Percentiles rank a stretch among this genome's conserved stretches.
Conservation (phyloP, 306 rosid species). For the Cucumis sativus region Cucumber_9930_V3 NC_026657.2:29601501-29602000, state of each 20-base stretch:
- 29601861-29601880: constrained; percentile 8
- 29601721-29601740: constrained; percentile 42
- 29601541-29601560: constrained; percentile 29
- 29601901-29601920: constrained; percentile 33
- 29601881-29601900: constrained; percentile 38
- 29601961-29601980: constrained; percentile 36
- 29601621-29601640: constrained; percentile 60
- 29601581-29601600: constrained; percentile 11
- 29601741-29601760: constrained; percentile 38
- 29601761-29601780: constrained; percentile 49
- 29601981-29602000: constrained; percentile 28
- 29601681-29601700: constrained; percentile 64
- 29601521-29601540: constrained; percentile 12
- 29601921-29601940: constrained; percentile 35
- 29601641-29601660: constrained; percentile 56
- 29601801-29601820: constrained; percentile 48
- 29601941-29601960: constrained; percentile 30
- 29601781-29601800: constrained; percentile 48
- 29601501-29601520: constrained; percentile 34
- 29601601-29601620: constrained; percentile 45
- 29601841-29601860: constrained; percentile 37
- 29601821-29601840: constrained; percentile 59
- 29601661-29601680: constrained; percentile 54
- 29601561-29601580: constrained; percentile 18
- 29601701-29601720: constrained; percentile 77